phyloP scores from a whole-genome alignment of 2,329 filamentous ascomycete species.

The Microcyclospora tardicrescens region DNA sequence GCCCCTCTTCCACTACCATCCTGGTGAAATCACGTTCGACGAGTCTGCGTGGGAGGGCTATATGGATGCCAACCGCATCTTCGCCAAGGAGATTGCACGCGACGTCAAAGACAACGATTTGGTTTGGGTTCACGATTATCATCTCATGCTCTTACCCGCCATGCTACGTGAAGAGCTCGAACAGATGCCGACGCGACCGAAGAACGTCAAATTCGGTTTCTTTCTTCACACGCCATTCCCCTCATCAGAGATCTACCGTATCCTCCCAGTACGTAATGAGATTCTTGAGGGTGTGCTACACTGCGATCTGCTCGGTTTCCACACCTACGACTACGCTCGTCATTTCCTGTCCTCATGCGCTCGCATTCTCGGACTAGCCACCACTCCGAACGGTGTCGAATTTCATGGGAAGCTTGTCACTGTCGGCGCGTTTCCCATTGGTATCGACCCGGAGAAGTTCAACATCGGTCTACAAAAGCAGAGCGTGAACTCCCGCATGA shows the following conservation, averaged over 20 bases:
- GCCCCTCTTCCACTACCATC: constrained; percentile 98
- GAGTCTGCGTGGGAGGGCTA: constrained; percentile 90
- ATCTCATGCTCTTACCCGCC: constrained; percentile 89
- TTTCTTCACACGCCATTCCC: constrained; percentile 97
- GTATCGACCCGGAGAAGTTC: constrained; percentile 95
- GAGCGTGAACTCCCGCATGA: constrained; percentile 78
- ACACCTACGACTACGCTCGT: constrained; percentile 97
- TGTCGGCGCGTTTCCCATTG: constrained; percentile 92
- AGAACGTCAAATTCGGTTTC: constrained; percentile 95
- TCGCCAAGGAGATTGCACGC: constrained; percentile 74
- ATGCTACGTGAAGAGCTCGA: constrained; percentile 82
- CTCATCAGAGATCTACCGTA: constrained; percentile 91
- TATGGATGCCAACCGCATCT: constrained; percentile 81
- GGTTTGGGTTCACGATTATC: constrained; percentile 98
- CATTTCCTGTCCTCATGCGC: constrained; percentile 95
- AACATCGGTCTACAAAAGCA: constrained; percentile 74
- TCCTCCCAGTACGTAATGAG: constrained; percentile 81
- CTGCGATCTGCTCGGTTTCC: constrained; percentile 92
- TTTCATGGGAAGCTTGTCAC: constrained; percentile 80
- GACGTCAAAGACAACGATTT: constrained; percentile 88
- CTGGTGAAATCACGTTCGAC: constrained; percentile 95
- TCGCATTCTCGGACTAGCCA: constrained; percentile 68
- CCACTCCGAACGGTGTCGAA: constrained; percentile 85
- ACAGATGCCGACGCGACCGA: constrained; percentile 45
- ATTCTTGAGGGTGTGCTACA: constrained; percentile 78